phyloP scores from a whole-genome alignment of 768 basidiomycete species.

The Phaeotremella skinneri region DNA sequence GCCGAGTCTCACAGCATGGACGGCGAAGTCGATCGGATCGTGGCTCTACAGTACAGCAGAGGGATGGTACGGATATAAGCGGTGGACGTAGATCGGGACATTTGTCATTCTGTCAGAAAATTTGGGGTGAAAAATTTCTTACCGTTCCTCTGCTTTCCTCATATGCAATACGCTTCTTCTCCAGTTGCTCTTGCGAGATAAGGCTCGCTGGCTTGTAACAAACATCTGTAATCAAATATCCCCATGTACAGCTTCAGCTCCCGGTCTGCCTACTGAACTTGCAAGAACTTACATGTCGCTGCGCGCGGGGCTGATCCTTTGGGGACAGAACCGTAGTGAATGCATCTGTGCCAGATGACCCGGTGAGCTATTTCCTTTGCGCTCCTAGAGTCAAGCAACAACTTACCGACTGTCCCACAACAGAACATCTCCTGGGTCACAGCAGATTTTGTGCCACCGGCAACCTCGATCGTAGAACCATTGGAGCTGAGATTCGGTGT shows the following conservation, averaged over 20 bases:
- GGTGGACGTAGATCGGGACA: too few species aligned
- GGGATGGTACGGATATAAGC: too few species aligned
- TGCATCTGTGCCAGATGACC: constrained; percentile 11
- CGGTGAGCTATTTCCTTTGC: constrained; percentile 1
- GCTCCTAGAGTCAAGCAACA: not conserved
- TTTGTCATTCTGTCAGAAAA: not conserved
- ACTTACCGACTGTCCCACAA: constrained; percentile 36
- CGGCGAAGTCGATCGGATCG: not conserved
- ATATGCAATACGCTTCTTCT: constrained; percentile 1
- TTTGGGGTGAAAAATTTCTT: too few species aligned
- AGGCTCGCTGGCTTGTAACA: constrained; percentile 36
- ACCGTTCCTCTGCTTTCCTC: constrained; percentile 1
- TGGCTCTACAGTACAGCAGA: not conserved
- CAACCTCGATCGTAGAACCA: constrained; percentile 45
- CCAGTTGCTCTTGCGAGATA: constrained; percentile 31
- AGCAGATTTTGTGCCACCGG: constrained; percentile 42
- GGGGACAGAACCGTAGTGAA: constrained; percentile 29
- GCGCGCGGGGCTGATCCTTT: constrained; percentile 11
- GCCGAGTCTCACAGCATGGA: not conserved
- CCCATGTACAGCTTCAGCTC: not conserved
- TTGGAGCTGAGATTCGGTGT: constrained; percentile 32
- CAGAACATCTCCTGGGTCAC: constrained; percentile 46
- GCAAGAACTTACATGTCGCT: constrained; percentile 17
- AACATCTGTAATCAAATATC: constrained; percentile 21
- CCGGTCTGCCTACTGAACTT: too few species aligned